Conservation (phyloP, 495 filamentous ascomycete genomes). For the Umbilicaria muhlenbergii region DNA sequence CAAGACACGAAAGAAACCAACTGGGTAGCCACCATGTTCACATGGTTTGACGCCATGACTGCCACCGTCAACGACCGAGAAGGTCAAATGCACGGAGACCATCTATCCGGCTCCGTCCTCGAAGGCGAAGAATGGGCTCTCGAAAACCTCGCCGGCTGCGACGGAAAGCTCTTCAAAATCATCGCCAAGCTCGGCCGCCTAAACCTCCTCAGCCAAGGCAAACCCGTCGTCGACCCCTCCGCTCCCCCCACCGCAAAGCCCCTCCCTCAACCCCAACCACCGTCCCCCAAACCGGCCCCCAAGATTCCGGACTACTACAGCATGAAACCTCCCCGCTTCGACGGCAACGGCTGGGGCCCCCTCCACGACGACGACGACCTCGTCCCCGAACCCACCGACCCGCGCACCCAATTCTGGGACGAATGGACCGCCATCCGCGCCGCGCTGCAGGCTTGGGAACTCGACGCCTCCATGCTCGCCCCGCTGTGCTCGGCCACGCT, state of each 20-base stretch:
- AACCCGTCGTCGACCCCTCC: constrained; percentile 29
- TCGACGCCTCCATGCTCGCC: constrained; percentile 36
- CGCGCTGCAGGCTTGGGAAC: constrained; percentile 67
- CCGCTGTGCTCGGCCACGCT: constrained; percentile 17
- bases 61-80: constrained; percentile 86
- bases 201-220: constrained; percentile 76
- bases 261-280: constrained; percentile 13
- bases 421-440: constrained; percentile 73
- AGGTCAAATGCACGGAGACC: constrained; percentile 61
- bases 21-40: constrained; percentile 95
- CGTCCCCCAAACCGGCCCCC: constrained; percentile 25
- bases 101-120: constrained; percentile 48
- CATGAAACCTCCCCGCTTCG: constrained; percentile 38
- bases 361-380: constrained; percentile 31
- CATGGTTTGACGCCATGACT: constrained; percentile 90
- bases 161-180: constrained; percentile 62
- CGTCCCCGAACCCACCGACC: constrained; percentile 30
- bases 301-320: constrained; percentile 32
- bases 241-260: constrained; percentile 15
- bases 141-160: constrained; percentile 81
- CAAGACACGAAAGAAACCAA: constrained; percentile 50
- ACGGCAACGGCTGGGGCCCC: constrained; percentile 44
- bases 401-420: constrained; percentile 55
- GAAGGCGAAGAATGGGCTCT: constrained; percentile 59
- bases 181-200: constrained; percentile 66